Percentiles rank a stretch among this genome's conserved stretches.
Conservation (phyloP, 352 stramenopile species). For the Globisporangium polare region DNA sequence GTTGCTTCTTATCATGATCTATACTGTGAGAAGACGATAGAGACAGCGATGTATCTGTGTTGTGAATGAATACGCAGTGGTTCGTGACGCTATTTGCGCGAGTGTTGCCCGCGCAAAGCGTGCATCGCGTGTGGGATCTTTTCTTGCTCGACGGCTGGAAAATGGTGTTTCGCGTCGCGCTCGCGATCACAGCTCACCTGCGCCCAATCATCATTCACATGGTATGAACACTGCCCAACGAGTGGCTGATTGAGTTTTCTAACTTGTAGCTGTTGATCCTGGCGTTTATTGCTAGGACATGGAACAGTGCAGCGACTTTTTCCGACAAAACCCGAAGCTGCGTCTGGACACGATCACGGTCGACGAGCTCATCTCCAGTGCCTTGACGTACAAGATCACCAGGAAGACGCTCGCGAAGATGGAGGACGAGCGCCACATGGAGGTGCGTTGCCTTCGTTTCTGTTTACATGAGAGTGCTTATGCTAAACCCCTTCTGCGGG, state of each 20-base stretch:
- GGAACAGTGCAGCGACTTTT: conserved; percentile 69
- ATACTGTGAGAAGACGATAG: too few relatives aligned
- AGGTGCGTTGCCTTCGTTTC: conserved; percentile 30
- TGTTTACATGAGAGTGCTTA: not conserved
- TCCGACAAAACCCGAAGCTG: conserved; percentile 56
- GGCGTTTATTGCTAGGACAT: conserved; percentile 39
- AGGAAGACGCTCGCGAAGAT: conserved; percentile 47
- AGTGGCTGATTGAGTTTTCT: not conserved
- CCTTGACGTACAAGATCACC: conserved; percentile 67
- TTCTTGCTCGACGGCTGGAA: conserved; percentile 80
- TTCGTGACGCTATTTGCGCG: conserved; percentile 84
- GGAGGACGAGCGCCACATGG: conserved; percentile 64
- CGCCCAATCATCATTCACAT: conserved; percentile 50
- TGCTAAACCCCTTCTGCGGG: not conserved
- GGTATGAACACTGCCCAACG: conserved; percentile 20
- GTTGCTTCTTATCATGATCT: too few relatives aligned
- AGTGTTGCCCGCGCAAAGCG: conserved; percentile 34
- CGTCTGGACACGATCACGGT: conserved; percentile 33
- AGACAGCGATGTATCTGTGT: too few relatives aligned
- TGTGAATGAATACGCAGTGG: conserved; percentile 40
- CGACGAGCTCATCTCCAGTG: conserved; percentile 36
- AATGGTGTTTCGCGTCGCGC: conserved; percentile 60
- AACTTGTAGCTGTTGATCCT: not conserved
- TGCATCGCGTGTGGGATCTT: conserved; percentile 69
- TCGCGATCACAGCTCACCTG: conserved; percentile 60